These are phyloP conservation scores for Metahyphopichia silvanorum DNA, from an alignment of 805 yeast genomes.

Conservation along the genomic window DNA sequence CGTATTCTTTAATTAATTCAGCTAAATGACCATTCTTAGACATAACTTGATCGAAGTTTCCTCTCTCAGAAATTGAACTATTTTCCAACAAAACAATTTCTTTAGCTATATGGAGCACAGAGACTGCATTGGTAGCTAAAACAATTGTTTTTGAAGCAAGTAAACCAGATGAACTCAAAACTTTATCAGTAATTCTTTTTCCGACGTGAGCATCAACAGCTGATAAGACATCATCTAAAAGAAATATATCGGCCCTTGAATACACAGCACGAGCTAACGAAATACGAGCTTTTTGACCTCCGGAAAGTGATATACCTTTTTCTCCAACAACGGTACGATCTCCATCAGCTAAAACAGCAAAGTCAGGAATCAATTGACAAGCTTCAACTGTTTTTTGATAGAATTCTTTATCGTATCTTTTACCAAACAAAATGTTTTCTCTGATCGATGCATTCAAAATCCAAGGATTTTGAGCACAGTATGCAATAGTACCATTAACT, in stretches of 20 bases:
- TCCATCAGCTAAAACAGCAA: conserved; percentile 35
- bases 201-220: conserved; percentile 45
- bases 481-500: conserved; percentile 29
- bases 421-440: conserved; percentile 38
- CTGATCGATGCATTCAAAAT: conserved; percentile 37
- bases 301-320: conserved; percentile 40
- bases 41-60: conserved; percentile 51
- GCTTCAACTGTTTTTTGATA: conserved; percentile 32
- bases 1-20: conserved; percentile 27
- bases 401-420: conserved; percentile 23
- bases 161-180: conserved; percentile 28
- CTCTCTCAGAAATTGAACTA: conserved; percentile 31
- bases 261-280: conserved; percentile 41
- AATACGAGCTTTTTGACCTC: conserved; percentile 42
- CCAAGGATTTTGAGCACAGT: conserved; percentile 42
- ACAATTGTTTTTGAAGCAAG: conserved; percentile 31
- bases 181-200: conserved; percentile 26
- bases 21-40: conserved; percentile 31
- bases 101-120: conserved; percentile 31
- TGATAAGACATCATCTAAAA: conserved; percentile 40
- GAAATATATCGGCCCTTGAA: conserved; percentile 35
- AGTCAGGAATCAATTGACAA: conserved; percentile 34
- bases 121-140: conserved; percentile 38
- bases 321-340: conserved; percentile 42
- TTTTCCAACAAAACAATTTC: conserved; percentile 27